These are phyloP conservation scores for Venturia aucupariae DNA, from an alignment of 2,329 filamentous ascomycete genomes.

Conservation along the genomic window DNA sequence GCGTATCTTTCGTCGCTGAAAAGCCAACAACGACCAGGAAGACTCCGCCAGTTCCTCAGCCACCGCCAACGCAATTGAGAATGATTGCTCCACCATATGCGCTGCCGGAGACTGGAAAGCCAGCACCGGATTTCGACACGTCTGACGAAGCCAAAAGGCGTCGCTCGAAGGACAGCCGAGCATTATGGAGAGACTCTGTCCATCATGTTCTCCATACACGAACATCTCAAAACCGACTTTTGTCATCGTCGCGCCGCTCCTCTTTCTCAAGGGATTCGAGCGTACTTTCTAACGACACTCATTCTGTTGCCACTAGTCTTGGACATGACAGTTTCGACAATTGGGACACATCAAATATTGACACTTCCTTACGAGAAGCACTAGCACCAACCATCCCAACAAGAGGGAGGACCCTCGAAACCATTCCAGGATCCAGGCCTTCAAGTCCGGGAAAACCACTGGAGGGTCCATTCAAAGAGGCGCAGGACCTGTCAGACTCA, in stretches of 20 bases:
- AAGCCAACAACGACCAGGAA: not conserved
- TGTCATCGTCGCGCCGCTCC: not conserved
- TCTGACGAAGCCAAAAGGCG: not conserved
- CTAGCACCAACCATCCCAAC: constrained; percentile 35
- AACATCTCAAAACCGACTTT: not conserved
- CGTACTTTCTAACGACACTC: not conserved
- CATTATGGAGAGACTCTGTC: constrained; percentile 6
- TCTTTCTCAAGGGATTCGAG: constrained; percentile 6
- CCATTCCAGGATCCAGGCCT: constrained; percentile 60
- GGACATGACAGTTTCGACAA: constrained; percentile 55
- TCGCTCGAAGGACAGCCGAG: constrained; percentile 1
- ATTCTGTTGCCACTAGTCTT: not conserved
- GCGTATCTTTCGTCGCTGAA: not conserved
- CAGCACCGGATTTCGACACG: not conserved
- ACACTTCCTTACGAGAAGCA: constrained; percentile 51
- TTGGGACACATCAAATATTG: constrained; percentile 65
- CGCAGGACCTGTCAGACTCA: not conserved
- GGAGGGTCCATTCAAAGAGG: constrained; percentile 38
- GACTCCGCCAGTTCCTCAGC: not conserved
- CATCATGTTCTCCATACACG: not conserved
- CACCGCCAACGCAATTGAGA: constrained; percentile 4
- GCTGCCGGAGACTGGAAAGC: constrained; percentile 1
- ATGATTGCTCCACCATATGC: constrained; percentile 10
- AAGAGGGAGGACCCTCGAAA: constrained; percentile 51
- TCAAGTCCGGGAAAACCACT: constrained; percentile 53